Conservation (phyloP, 352 stramenopile species). For the Globisporangium canariense region DNA sequence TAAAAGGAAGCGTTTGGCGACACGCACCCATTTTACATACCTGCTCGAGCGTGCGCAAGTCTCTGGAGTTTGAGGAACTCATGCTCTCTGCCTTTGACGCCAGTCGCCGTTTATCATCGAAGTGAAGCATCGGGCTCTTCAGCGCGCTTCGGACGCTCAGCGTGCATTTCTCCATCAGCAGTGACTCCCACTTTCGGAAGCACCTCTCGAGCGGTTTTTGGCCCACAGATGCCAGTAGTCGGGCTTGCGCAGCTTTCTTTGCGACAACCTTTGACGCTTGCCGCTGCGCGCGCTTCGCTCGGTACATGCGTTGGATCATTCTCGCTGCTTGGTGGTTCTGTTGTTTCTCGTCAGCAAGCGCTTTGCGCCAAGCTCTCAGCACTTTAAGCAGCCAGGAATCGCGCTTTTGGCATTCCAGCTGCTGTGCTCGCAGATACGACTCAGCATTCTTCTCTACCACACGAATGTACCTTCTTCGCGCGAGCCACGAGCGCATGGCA, state of each 20-base stretch:
- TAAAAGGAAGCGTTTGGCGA: background rate
- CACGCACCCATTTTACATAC: slow-evolving; percentile 21
- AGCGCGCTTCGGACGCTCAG: slow-evolving; percentile 36
- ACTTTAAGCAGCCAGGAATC: slow-evolving; percentile 19
- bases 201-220: slow-evolving; percentile 55
- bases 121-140: slow-evolving; percentile 4
- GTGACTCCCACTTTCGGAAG: slow-evolving; percentile 56
- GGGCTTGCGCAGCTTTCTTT: slow-evolving; percentile 47
- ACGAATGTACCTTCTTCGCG: slow-evolving; percentile 38
- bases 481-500: slow-evolving; percentile 34
- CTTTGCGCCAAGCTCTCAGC: slow-evolving; percentile 24
- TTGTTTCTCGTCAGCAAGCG: slow-evolving; percentile 11
- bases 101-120: slow-evolving; percentile 20
- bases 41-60: slow-evolving; percentile 47
- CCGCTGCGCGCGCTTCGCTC: slow-evolving; percentile 35
- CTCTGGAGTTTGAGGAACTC: background rate
- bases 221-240: slow-evolving; percentile 38
- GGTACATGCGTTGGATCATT: slow-evolving; percentile 51
- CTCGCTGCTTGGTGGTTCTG: slow-evolving; percentile 26
- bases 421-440: slow-evolving; percentile 10
- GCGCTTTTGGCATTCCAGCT: slow-evolving; percentile 15
- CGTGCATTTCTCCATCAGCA: slow-evolving; percentile 44
- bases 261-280: slow-evolving; percentile 37
- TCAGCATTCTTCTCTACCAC: slow-evolving; percentile 32
- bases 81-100: slow-evolving; percentile 15